These are phyloP conservation scores for Austropuccinia psidii DNA, from an alignment of 1,284 basidiomycete species.

Conservation along the genomic window DNA sequence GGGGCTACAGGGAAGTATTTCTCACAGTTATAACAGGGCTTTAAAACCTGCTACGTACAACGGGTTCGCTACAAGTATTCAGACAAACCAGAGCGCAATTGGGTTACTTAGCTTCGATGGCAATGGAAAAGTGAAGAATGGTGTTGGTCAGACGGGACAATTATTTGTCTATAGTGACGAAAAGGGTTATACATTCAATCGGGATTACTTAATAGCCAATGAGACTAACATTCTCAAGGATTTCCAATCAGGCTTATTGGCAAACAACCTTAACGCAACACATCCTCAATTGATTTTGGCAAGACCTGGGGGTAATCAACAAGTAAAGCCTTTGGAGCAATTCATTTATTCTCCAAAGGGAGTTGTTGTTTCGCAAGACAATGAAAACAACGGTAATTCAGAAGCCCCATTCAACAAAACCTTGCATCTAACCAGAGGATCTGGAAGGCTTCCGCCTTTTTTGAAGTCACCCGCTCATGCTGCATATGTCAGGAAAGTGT, in stretches of 20 bases:
- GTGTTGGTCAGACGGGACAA: conserved; percentile 22
- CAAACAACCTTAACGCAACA: no score
- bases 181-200: conserved; percentile 9
- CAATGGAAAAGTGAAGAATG: neutral
- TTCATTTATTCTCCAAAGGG: no score
- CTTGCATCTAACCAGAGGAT: no score
- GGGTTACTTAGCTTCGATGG: neutral
- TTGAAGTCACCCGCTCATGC: no score
- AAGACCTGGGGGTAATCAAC: no score
- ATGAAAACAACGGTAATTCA: no score
- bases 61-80: conserved; percentile 10
- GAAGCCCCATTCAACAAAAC: no score
- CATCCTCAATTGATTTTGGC: no score
- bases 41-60: neutral
- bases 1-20: conserved; percentile 12
- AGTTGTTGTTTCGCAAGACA: no score
- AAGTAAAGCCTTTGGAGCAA: no score
- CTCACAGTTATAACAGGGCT: conserved; percentile 10
- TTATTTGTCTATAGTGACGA: conserved; percentile 20
- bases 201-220: conserved; percentile 25
- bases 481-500: no score
- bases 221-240: conserved; percentile 29
- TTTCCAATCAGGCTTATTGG: conserved; percentile 15
- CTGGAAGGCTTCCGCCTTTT: no score
- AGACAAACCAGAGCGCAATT: conserved; percentile 21